phyloP scores from a whole-genome alignment of 208 protist genomes.

The Tritrichomonas foetus region DNA sequence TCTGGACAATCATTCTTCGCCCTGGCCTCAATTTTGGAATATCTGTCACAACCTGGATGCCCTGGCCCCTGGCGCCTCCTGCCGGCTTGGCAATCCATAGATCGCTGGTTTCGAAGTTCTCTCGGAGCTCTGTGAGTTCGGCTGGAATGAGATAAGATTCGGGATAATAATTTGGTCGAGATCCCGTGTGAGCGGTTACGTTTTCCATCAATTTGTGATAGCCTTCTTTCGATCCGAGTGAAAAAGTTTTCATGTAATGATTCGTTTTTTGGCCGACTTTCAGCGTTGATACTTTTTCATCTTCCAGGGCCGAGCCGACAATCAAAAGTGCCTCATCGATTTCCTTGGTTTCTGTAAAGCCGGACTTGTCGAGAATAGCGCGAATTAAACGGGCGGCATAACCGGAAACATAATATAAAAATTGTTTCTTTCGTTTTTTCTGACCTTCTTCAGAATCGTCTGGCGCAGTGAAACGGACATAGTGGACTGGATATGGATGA shows the following conservation, averaged over 20 bases:
- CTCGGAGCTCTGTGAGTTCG: not conserved
- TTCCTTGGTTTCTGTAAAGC: not conserved
- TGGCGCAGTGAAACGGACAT: no score
- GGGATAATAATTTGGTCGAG: not conserved
- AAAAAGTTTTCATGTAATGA: not conserved
- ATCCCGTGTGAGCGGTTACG: not conserved
- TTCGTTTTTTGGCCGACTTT: not conserved
- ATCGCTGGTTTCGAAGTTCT: not conserved
- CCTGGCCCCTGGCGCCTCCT: not conserved
- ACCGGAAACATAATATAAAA: not conserved
- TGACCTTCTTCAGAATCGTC: no score
- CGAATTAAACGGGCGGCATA: constrained; percentile 22
- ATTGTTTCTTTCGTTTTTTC: no score
- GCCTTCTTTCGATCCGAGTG: not conserved
- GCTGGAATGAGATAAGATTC: not conserved
- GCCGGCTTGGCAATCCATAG: not conserved
- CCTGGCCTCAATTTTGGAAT: not conserved
- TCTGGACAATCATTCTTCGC: not conserved
- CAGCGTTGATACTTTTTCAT: not conserved
- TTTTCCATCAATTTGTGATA: not conserved
- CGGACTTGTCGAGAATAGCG: not conserved
- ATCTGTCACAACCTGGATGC: not conserved
- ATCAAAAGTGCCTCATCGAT: not conserved
- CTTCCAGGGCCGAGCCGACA: not conserved
- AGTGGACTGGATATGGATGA: no score